Base-by-base conservation (phyloP, 306 rosid genomes). In the Carpinus viminea region DNA sequence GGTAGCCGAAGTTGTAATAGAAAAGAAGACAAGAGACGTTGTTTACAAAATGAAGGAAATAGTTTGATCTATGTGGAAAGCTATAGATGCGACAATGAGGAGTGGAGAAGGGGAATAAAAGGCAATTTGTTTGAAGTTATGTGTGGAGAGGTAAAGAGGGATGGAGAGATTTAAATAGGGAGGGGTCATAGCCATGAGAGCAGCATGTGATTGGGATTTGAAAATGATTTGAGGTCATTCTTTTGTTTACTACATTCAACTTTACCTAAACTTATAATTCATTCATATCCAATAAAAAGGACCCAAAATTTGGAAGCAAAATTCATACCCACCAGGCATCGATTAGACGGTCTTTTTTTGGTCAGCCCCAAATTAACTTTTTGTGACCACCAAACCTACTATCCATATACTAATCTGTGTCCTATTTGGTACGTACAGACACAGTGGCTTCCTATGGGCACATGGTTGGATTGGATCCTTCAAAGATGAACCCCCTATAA, bases 181-280 rank as follows among this genome's bases (percentile, higher is more conserved):
- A 24, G 57, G 41, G 76, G 62, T 47, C 43, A 8, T 53, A 34
- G 72, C 77, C 38, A 12, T 76, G 73, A 74, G 79, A 83, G 76
- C 11, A 16, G 85, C 93, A 91, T 85, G 90, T 87, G 91, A 87
- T 54, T 75, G 69, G 66, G 81, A 84, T 74, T 84, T 82, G 83
- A 78, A 87, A 83, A 77, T 75, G 75, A 83, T 77, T 80, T 36
- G 74, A 20, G 52, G 73, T 24, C 76, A 52, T 64, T 78, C 28
- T 72, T 75, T 66, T 83, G 34, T 59, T 57, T 13, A 55, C 59
- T 51, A 41, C 52, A 20, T 15, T 18, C 8, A 54, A 34, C 60
- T 53, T 47, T 45, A 13, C 34, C 46, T 0, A 1, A 15, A 53
- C 20, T 2, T 16, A 15, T 76, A 34, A 52, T 34, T 52, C 20